Evolutionary conservation across 345 rosid genomes (phyloP), one percentile per base, ranked within the genome.

Genomic region (Crucihimalaya himalaica): DNA sequence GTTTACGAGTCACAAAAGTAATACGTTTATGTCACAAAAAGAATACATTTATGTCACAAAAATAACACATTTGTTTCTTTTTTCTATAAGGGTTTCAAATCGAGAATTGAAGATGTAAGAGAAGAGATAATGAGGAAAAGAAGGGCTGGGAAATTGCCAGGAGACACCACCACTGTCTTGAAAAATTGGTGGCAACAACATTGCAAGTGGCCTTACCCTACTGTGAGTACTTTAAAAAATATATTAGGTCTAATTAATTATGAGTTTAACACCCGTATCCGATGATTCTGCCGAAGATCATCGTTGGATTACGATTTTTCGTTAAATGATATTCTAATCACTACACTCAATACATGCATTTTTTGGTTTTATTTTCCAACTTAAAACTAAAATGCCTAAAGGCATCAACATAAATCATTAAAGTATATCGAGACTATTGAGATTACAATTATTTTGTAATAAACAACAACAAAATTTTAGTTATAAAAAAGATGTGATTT

Each of bases 151-250:
- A 94, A 94, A 73, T 77, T 94, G 73, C 98, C 98, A 0, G 98
- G 98, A 16, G 98, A 91, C 86, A 94, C 98, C 63, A 94, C 98
- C 18, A 78, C 93, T 8, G 97, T 94, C 39, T 89, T 94, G 27
- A 94, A 94, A 63, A 88, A 79, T 50, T 94, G 98, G 98, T 94
- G 98, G 98, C 97, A 86, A 70, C 93, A 91, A 81, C 99, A 95
- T 68, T 87, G 97, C 5, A 95, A 91, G 61, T 95, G 99, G 99
- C 99, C 99, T 32, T 95, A 95, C 71, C 99, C 99, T 64, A 95
- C 97, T 59, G 98, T 94, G 80, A 88, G 89, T 72, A 47, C 5
- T 39, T 8, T n/a, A n/a, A n/a, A n/a, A n/a, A n/a, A n/a, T n/a
- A n/a, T n/a, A n/a, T n/a, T n/a, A n/a, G n/a, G n/a, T n/a, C n/a